These are phyloP conservation scores for Saprolegnia parasitica DNA, from an alignment of 352 stramenopile genomes.

Conservation along the genomic window DNA sequence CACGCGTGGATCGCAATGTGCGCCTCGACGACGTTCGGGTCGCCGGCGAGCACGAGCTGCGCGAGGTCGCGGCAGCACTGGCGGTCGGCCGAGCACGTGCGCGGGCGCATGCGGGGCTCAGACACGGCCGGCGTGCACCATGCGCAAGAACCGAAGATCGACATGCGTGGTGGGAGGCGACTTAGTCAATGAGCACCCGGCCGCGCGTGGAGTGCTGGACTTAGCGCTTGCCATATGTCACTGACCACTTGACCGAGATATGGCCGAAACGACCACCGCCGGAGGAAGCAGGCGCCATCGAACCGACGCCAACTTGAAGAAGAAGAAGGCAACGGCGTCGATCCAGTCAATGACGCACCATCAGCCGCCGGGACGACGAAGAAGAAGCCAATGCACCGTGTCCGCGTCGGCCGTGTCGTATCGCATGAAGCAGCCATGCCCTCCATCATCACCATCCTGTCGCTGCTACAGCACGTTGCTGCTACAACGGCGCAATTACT, in stretches of 20 bases:
- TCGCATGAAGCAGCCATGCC: too few species aligned
- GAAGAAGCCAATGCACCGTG: too few species aligned
- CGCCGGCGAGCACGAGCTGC: constrained; percentile 6
- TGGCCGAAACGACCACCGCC: background rate
- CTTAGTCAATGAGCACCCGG: constrained; percentile 9
- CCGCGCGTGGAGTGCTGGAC: background rate
- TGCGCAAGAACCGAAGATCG: constrained; percentile 9
- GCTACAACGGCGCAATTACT: too few species aligned
- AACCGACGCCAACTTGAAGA: too few species aligned
- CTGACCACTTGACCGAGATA: background rate
- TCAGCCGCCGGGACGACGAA: too few species aligned
- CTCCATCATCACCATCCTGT: too few species aligned
- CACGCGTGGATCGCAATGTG: constrained; percentile 14
- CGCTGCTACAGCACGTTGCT: too few species aligned
- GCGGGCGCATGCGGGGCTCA: background rate
- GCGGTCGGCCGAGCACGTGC: constrained; percentile 8
- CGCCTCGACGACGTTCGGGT: background rate
- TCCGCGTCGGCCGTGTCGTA: too few species aligned
- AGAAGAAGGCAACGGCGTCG: too few species aligned
- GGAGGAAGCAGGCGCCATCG: too few species aligned
- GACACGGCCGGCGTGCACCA: background rate
- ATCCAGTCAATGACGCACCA: too few species aligned
- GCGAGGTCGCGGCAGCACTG: constrained; percentile 18
- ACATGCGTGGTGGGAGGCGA: constrained; percentile 1
- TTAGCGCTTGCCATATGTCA: constrained; percentile 3